Evolutionary conservation across 2,329 filamentous ascomycete genomes (phyloP), one percentile per base, ranked within the genome.

Genomic region (Cylindrodendrum hubeiense): DNA sequence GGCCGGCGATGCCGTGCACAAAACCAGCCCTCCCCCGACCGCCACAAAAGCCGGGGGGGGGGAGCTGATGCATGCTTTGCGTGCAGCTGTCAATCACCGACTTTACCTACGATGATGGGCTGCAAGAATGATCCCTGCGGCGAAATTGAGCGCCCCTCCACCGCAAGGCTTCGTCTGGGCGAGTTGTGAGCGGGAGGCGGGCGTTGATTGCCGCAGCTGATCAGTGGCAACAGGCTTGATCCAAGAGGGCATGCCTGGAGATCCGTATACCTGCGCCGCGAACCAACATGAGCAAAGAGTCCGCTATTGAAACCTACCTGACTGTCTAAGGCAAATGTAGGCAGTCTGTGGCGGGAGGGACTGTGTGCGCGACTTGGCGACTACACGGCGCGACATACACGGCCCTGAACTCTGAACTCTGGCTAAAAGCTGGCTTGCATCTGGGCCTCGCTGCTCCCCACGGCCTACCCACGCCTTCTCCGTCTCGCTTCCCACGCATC

Each of bases 71-170:
- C 56, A 58, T 46, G 24, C n/a, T 33, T 52, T 52, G 46, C 60
- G 39, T 63, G 60, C 60, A 63, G 47, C 47, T 63, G 60, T 63
- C 60, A 53, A 63, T 58, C 60, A 47, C 54, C 60, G 53, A 61
- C 50, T 43, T 33, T 46, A 26, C 33, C 33, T 19, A 43, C 58
- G 51, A 37, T 15, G 43, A 30, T 24, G 13, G 37, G 34, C 46
- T 63, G 54, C 60, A 63, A 58, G 54, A 53, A 47, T 53, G 12
- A 58, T 54, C 60, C 53, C 53, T 63, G 60, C 39, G 47, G 34
- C 22, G 33, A 46, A 57, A 63, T 26, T 22, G 51, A 54, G 41
- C 19, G 19, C 24, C 37, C 22, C 30, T 58, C 22, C 44, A 19
- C 21, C 44, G 15, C 15, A 6, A 19, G 28, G 47, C 24, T 26